Evolutionary conservation across 352 stramenopile genomes (phyloP).

Genomic region (Globisporangium mamillatum): DNA sequence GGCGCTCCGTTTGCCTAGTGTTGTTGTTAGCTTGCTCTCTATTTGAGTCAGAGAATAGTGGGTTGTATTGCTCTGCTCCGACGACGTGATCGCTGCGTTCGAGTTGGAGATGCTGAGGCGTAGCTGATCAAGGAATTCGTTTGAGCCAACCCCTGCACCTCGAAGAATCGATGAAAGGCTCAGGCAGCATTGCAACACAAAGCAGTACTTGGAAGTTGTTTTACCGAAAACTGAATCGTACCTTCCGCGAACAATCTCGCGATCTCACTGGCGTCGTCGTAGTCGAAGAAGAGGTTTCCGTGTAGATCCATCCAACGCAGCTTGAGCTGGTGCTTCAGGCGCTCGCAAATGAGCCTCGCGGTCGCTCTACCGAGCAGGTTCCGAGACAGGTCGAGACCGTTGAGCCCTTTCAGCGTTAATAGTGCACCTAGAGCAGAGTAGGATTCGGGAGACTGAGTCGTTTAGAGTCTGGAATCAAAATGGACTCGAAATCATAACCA

Average conservation of each 20-base stretch:
- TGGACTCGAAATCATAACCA: not conserved
- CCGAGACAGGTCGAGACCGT: conserved; percentile 30
- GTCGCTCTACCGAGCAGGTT: conserved; percentile 34
- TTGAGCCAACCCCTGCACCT: conserved; percentile 13
- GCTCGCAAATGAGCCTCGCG: conserved; percentile 28
- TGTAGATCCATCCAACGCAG: conserved; percentile 31
- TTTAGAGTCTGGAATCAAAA: not conserved
- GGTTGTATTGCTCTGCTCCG: not conserved
- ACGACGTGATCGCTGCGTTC: not conserved
- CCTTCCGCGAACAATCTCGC: conserved; percentile 8
- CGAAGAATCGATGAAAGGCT: not conserved
- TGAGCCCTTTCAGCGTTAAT: conserved; percentile 26
- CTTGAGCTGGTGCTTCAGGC: conserved; percentile 26
- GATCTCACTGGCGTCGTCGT: conserved; percentile 29
- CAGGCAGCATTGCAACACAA: not conserved
- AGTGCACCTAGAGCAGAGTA: conserved; percentile 20
- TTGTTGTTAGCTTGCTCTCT: not conserved
- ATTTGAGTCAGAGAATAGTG: not conserved
- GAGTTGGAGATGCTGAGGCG: conserved; percentile 15
- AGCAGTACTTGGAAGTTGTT: not conserved
- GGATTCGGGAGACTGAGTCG: not conserved
- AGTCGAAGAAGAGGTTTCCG: conserved; percentile 37
- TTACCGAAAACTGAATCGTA: not conserved
- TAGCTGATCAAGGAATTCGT: conserved; percentile 21
- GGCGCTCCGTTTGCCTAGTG: not conserved